Evolutionary conservation across 768 basidiomycete species (phyloP), one percentile per base, ranked within the genome.

Genomic region (Trametes elegans): DNA sequence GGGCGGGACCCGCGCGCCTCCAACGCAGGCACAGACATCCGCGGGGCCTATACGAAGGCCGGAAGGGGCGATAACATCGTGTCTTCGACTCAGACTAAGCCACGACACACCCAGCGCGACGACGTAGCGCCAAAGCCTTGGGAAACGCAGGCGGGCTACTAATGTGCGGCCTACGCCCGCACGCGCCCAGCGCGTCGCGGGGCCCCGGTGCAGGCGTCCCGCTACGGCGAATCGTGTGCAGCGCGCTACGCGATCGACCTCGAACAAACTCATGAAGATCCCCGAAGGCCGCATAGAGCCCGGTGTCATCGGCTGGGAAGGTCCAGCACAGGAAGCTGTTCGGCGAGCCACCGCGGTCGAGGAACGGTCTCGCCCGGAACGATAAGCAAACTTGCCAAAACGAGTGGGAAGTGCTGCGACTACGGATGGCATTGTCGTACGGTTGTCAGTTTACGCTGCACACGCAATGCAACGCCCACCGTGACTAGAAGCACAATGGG

Each of bases 1-100:
- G 47, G 40, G 43, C 21, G 40, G 55, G 43, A 27, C 39, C 14
- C 42, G 43, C 35, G 29, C 19, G 32, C 42, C 51, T 40, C 55
- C 48, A 46, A 49, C 16, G 49, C 55, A 45, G 49, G 51, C 51
- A 53, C 42, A 31, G 51, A 51, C 32, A 26, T n/a, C n/a, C 54
- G 6, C 54, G 54, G 54, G 28, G 32, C 24, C 46, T 48, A 43
- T 55, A 40, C 39, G 47, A 49, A 49, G 54, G 40, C 49, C 31
- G 31, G 47, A 49, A 49, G 54, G 40, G 18, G 41, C 39, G 54
- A 55, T 49, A 49, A 27, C 29, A 49, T 55, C 54, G 34, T 18
- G 40, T 24, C 32, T 41, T 48, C 38, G 40, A 47, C 23, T 16
- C 31, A 34, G 10, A 46, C 21, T 46, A 19, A 32, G 28, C 26